These are phyloP conservation scores for Leccinum subgranulosum DNA, from an alignment of 768 basidiomycete species.

Conservation along the genomic window DNA sequence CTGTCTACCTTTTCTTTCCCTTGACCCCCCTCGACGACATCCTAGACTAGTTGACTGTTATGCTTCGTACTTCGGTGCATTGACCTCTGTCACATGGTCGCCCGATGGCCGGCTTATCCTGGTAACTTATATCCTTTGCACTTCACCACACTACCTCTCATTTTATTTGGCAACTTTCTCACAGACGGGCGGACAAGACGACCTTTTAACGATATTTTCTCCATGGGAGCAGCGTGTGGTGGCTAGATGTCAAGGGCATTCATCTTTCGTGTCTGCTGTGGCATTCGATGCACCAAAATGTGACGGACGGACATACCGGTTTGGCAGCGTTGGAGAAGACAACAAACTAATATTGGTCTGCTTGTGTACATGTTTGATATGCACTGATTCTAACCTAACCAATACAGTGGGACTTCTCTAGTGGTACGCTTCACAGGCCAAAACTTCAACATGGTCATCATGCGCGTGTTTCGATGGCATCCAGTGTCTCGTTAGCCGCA, in stretches of 20 bases:
- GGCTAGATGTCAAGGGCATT: constrained; percentile 95
- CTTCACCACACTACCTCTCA: neutral
- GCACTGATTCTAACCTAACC: neutral
- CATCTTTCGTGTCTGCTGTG: constrained; percentile 86
- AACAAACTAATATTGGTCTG: constrained; percentile 88
- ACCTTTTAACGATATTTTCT: constrained; percentile 90
- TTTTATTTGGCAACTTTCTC: constrained; percentile 4
- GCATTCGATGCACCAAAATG: constrained; percentile 89
- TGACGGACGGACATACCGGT: constrained; percentile 88
- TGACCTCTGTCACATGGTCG: constrained; percentile 92
- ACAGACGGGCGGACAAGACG: constrained; percentile 96
- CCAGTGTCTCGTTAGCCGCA: constrained; percentile 69
- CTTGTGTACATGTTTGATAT: constrained; percentile 3
- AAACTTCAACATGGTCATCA: constrained; percentile 71
- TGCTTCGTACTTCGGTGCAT: constrained; percentile 89
- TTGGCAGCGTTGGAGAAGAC: constrained; percentile 96
- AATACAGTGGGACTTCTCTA: constrained; percentile 89
- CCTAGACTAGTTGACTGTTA: constrained; percentile 88
- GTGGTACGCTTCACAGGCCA: constrained; percentile 85
- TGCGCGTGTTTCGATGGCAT: constrained; percentile 75
- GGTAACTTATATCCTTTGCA: constrained; percentile 35
- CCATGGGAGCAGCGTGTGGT: constrained; percentile 93
- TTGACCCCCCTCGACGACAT: constrained; percentile 2
- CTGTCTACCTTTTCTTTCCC: constrained; percentile 2
- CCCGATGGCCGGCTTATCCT: constrained; percentile 93